Base-by-base conservation (phyloP, 768 basidiomycete species). In the Clathrus columnatus region DNA sequence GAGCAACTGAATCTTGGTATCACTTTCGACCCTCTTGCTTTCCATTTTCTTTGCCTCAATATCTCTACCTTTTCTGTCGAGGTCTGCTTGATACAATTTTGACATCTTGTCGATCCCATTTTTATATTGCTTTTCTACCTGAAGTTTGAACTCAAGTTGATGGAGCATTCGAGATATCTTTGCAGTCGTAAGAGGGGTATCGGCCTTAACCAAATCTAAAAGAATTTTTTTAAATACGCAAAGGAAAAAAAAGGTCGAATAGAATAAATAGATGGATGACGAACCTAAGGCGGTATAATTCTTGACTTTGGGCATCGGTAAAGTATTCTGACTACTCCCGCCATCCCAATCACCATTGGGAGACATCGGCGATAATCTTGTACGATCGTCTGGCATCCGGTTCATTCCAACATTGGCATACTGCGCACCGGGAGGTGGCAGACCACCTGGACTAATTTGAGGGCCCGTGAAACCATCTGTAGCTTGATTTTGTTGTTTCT, bases 41-140 rank as follows among this genome's bases (percentile, higher is more conserved):
- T 99, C 96, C 28, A 94, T 77, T 60, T 86, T 82, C 72, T 98
- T 97, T 66, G 83, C 84, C 67, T 95, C 92, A 1, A 94, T 92
- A 67, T 98, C 95, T 64, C 88, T 82, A 44, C 93, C 87, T 68
- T 91, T 91, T 80, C 95, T 95, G 75, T 99, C 96, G 52, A 94
- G 95, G 64, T 99, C 96, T 5, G 87, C 90, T 64, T 91, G 84
- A 68, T 97, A 97, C 28, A 97, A 78, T 70, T 89, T 94, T 32
- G 86, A 89, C 96, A 99, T 99, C 75, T 97, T 97, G 72, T 98
- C 94, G 60, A 97, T 96, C 42, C 96, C 96, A 68, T 85, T 81
- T 76, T 94, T 95, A 76, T 97, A 97, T 72, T 98, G 93, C 73
- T 87, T 82, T 72, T 99, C 96, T 60, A 99, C 91, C 69, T 95